Evolutionary conservation across 805 yeast species (phyloP).

Genomic region (Vanderwaltozyma verrucispora): DNA sequence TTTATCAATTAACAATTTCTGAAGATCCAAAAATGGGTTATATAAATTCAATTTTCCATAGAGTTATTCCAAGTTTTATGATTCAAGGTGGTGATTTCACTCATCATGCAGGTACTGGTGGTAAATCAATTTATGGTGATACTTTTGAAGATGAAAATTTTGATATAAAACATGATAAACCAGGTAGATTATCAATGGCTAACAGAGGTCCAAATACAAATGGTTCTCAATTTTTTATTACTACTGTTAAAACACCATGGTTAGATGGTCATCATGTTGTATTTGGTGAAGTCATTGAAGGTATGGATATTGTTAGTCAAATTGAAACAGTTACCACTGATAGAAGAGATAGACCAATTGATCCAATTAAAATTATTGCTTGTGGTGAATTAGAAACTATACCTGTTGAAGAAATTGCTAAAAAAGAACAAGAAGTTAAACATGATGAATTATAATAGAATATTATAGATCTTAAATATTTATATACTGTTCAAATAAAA

Average conservation of each 20-base stretch:
- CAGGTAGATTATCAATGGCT: slow-evolving; percentile 86
- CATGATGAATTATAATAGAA: slow-evolving; percentile 6
- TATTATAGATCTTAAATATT: too few relatives aligned
- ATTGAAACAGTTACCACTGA: slow-evolving; percentile 42
- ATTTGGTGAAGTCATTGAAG: slow-evolving; percentile 80
- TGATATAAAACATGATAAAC: slow-evolving; percentile 55
- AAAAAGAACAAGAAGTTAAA: background rate
- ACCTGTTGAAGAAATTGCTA: background rate
- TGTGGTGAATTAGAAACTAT: slow-evolving; percentile 11
- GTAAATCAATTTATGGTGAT: slow-evolving; percentile 72
- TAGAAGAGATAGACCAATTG: slow-evolving; percentile 5
- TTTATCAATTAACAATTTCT: slow-evolving; percentile 85
- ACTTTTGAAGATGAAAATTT: slow-evolving; percentile 66
- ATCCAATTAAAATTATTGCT: slow-evolving; percentile 6
- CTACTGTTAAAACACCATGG: slow-evolving; percentile 65
- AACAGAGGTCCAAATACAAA: slow-evolving; percentile 95
- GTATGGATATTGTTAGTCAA: slow-evolving; percentile 69
- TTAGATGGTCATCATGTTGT: slow-evolving; percentile 88
- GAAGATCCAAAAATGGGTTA: slow-evolving; percentile 81
- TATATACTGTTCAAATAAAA: too few relatives aligned
- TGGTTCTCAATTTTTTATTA: slow-evolving; percentile 91
- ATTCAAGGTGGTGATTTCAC: slow-evolving; percentile 92
- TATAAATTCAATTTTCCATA: slow-evolving; percentile 79
- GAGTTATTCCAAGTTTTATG: slow-evolving; percentile 93
- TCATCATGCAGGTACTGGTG: slow-evolving; percentile 88